phyloP scores from a whole-genome alignment of 345 rosid species.

The Syzygium jambos region DNA sequence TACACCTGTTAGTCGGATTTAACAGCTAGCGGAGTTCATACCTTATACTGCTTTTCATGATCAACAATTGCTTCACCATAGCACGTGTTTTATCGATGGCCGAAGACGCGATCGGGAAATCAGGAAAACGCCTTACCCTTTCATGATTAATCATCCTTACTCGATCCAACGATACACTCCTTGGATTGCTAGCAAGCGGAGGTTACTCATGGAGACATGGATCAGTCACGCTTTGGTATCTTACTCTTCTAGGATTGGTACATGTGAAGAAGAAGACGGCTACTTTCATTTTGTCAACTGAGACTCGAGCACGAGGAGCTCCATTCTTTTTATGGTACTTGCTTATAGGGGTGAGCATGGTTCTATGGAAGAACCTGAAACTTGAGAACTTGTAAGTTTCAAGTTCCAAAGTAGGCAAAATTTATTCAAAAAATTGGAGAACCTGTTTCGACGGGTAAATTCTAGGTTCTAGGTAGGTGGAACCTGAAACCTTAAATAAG shows the following conservation, averaged over 20 bases:
- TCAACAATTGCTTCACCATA: neutral
- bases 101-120: neutral
- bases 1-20: neutral
- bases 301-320: neutral
- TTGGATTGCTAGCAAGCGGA: fast-evolving
- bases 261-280: neutral
- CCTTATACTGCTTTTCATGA: neutral
- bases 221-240: neutral
- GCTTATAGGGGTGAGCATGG: too few species aligned
- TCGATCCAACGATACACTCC: fast-evolving
- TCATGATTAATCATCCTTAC: neutral
- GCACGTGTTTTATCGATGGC: neutral
- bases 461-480: too few species aligned
- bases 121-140: neutral
- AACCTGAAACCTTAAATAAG: too few species aligned
- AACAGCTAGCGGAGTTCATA: neutral
- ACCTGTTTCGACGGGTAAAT: too few species aligned
- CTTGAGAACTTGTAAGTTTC: too few species aligned
- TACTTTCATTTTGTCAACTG: neutral
- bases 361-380: too few species aligned
- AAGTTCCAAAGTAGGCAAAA: too few species aligned
- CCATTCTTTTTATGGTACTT: neutral
- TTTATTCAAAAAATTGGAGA: too few species aligned
- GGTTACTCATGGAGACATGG: neutral
- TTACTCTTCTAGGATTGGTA: neutral